These are phyloP conservation scores for Cutaneotrichosporon cavernicola DNA, from an alignment of 1,284 basidiomycete genomes.

Conservation along the genomic window DNA sequence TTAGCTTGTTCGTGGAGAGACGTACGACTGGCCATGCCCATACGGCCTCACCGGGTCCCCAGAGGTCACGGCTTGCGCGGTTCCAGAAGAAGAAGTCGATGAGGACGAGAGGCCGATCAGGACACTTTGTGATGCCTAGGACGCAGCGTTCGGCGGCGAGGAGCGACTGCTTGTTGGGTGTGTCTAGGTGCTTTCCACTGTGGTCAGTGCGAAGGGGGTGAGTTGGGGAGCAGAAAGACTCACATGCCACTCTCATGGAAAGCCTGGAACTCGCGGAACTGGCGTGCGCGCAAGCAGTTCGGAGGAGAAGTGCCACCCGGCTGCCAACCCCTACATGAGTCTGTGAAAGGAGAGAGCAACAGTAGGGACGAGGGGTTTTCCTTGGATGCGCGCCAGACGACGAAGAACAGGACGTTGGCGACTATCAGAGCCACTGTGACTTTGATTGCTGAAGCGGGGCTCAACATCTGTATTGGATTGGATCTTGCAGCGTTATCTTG, in stretches of 20 bases:
- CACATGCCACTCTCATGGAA: constrained; percentile 15
- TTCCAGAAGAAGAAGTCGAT: constrained; percentile 37
- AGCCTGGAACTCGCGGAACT: constrained; percentile 39
- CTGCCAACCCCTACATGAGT: too few relatives aligned
- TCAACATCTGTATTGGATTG: too few relatives aligned
- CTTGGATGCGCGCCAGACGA: too few relatives aligned
- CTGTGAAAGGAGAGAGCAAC: too few relatives aligned
- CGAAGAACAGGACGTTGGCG: too few relatives aligned
- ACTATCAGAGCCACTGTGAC: too few relatives aligned
- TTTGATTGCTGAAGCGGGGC: too few relatives aligned
- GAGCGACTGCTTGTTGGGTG: constrained; percentile 20
- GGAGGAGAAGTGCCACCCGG: constrained; percentile 14
- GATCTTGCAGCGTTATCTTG: too few relatives aligned
- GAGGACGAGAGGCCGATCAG: constrained; percentile 38
- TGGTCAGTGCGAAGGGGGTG: background rate
- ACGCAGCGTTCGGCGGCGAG: constrained; percentile 33
- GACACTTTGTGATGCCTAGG: constrained; percentile 31
- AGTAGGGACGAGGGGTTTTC: too few relatives aligned
- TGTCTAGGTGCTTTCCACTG: background rate
- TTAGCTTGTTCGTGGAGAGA: background rate
- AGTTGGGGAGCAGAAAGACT: constrained; percentile 3
- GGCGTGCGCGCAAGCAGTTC: constrained; percentile 36
- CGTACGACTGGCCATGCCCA: constrained; percentile 3
- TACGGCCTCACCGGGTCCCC: background rate
- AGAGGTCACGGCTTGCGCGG: background rate